Percentiles rank a stretch among this genome's conserved stretches.
These are phyloP conservation scores for Austroboletus niveus DNA, from an alignment of 1,284 basidiomycete genomes.

Conservation along the genomic window DNA sequence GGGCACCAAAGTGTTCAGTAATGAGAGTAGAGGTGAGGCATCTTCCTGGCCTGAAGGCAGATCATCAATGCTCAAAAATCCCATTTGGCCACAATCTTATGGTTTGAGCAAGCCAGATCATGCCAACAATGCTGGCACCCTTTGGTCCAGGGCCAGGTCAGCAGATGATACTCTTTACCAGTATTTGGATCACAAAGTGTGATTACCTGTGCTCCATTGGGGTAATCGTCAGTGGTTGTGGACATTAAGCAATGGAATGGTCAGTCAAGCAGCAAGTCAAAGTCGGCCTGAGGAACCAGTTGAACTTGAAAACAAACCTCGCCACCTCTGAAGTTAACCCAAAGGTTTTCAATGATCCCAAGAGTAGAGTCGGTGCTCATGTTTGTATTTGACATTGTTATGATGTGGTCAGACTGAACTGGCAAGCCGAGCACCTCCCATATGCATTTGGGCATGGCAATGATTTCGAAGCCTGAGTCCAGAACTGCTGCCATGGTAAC, in stretches of 20 bases:
- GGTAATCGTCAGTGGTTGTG: neutral
- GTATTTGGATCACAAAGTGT: neutral
- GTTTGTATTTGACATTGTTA: neutral
- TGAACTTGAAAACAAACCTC: too few relatives aligned
- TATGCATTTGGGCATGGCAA: neutral
- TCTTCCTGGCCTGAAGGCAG: too few relatives aligned
- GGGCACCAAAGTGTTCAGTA: too few relatives aligned
- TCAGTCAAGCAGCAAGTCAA: neutral
- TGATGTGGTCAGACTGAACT: neutral
- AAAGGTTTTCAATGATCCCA: too few relatives aligned
- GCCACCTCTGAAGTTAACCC: too few relatives aligned
- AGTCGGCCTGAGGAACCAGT: neutral
- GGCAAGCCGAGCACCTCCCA: neutral
- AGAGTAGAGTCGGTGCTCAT: too few relatives aligned
- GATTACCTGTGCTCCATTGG: neutral
- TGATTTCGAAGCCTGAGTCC: neutral
- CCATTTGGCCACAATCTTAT: neutral
- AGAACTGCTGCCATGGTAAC: too few relatives aligned
- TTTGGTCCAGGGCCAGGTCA: too few relatives aligned
- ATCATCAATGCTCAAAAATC: conserved; percentile 10
- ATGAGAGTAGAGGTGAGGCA: too few relatives aligned
- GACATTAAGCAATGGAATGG: neutral
- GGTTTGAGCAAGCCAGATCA: too few relatives aligned
- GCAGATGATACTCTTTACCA: too few relatives aligned
- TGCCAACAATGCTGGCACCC: too few relatives aligned